Percentiles rank a stretch among this genome's conserved stretches.
Evolutionary conservation across 2,329 filamentous ascomycete species (phyloP).

Genomic region (Colletotrichum abscissum): DNA sequence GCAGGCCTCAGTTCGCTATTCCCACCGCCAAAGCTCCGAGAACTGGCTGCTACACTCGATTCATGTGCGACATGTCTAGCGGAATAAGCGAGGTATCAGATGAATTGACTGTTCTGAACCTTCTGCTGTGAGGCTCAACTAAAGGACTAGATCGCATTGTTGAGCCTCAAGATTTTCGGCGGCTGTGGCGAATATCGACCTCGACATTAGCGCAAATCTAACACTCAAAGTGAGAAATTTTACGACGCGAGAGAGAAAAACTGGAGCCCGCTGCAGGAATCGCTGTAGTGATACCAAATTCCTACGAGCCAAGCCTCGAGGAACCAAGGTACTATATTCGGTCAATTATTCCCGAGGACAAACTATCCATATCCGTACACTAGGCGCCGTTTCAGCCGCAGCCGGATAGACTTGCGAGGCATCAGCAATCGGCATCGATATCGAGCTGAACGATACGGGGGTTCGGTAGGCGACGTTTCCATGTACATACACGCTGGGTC

Average conservation of each 20-base stretch:
- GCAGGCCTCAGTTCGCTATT: background rate
- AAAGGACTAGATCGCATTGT: background rate
- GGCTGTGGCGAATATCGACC: background rate
- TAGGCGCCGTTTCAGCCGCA: slow-evolving; percentile 18
- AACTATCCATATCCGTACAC: background rate
- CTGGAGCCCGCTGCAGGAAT: background rate
- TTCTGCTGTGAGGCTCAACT: background rate
- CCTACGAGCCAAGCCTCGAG: slow-evolving; percentile 1
- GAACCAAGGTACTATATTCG: background rate
- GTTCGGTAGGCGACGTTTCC: background rate
- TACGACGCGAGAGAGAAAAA: background rate
- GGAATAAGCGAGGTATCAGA: slow-evolving; percentile 1
- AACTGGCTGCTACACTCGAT: background rate
- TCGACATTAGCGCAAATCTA: background rate
- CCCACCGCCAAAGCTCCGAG: background rate
- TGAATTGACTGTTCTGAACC: background rate
- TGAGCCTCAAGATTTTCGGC: background rate
- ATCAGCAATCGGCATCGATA: background rate
- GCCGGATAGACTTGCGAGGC: background rate
- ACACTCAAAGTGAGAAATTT: background rate
- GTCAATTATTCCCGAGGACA: slow-evolving; percentile 19
- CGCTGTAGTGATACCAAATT: background rate
- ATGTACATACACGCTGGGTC: slow-evolving; percentile 1
- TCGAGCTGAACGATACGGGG: background rate
- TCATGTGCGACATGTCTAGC: background rate